Base-by-base conservation (phyloP, 352 stramenopile species). In the Globisporangium mamillatum region DNA sequence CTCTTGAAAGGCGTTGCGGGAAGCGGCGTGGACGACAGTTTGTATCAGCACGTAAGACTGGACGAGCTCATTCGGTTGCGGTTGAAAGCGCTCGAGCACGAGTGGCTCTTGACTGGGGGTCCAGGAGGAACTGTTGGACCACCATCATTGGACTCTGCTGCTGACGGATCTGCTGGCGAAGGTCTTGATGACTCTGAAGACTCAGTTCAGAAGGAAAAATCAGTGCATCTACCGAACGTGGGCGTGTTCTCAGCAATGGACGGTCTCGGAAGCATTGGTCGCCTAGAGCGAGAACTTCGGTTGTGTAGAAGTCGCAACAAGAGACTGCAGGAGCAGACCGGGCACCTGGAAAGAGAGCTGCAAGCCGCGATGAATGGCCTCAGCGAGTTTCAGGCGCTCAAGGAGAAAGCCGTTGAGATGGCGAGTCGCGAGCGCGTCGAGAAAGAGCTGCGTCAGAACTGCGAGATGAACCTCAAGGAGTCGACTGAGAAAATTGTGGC, bases 401-500 rank as follows among this genome's bases (percentile, higher is more conserved):
- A 92, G 12, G 82, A 90, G 67, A 85, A 92, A 53, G 75, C 87
- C 10, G 81, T 93, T 0, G 81, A 97, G n/a, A 74, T 97, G 60
- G 77, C 76, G n/a, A 78, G 88, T 29, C 81, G 91, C 36, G 80
- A 95, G 58, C 86, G 90, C 4, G 77, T 88, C 1, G 90, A 97
- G 73, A 97, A 97, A 62, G 93, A 97, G 57, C 66, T 96, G 16
- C 88, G 91, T 16, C 71, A 57, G 12, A 92, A 90, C 68, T 77
- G 81, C 22, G 84, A 97, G 27, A 54, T 66, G 32, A 80, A 84
- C 20, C 78, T 84, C 34, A 88, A 86, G 38, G 79, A 91, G 36
- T 69, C 84, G 3, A 82, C 80, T 5, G 89, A 97, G 38, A 97
- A 98, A 77, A 87, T 98, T 34, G 79, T 89, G 10, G 91, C 84